phyloP scores from a whole-genome alignment of 2,329 filamentous ascomycete species.

The Venturia effusa region DNA sequence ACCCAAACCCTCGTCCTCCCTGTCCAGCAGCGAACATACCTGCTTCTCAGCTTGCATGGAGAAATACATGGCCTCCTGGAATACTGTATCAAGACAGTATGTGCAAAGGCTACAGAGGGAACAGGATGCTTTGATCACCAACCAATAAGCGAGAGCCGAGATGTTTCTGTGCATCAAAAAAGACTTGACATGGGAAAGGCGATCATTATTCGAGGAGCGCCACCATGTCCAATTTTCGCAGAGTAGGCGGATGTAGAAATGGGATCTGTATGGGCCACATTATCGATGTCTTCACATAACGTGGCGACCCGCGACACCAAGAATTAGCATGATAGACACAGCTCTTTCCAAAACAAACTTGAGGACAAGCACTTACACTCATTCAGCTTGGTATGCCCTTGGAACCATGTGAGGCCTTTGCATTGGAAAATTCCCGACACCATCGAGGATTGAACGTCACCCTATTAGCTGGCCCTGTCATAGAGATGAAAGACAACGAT shows the following conservation, averaged over 20 bases:
- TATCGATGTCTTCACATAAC: background rate
- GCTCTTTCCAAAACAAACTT: background rate
- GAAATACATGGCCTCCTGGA: slow-evolving; percentile 45
- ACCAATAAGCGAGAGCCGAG: background rate
- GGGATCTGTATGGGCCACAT: background rate
- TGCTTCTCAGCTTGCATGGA: slow-evolving; percentile 44
- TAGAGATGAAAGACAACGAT: no score
- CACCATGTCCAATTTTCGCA: background rate
- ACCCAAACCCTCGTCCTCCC: slow-evolving; percentile 38
- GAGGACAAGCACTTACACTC: background rate
- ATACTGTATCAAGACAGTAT: slow-evolving; percentile 39
- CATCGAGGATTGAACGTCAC: background rate
- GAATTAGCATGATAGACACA: background rate
- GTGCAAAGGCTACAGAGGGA: slow-evolving; percentile 36
- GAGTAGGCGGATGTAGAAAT: background rate
- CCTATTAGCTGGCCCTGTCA: no score
- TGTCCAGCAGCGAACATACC: slow-evolving; percentile 37
- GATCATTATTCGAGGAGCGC: background rate
- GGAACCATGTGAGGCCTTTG: background rate
- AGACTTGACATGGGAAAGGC: background rate
- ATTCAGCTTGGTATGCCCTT: background rate
- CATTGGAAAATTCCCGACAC: background rate
- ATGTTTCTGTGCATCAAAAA: background rate
- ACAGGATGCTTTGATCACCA: background rate
- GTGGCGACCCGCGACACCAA: background rate